Base-by-base conservation (phyloP, 2,329 filamentous ascomycete genomes). In the Aschersonia sp. region DNA sequence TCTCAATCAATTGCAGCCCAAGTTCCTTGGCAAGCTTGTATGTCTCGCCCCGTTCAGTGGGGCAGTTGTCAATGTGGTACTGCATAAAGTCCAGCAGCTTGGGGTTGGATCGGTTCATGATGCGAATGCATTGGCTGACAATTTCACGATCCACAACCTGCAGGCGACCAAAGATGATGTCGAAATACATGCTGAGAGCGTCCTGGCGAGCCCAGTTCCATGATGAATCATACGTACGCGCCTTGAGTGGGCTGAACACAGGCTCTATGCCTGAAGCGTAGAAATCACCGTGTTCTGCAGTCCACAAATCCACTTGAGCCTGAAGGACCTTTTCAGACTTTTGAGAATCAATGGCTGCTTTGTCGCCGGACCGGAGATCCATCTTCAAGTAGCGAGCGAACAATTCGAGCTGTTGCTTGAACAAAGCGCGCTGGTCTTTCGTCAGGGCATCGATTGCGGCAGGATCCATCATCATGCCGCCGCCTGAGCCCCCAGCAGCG, bases 161-260 rank as follows among this genome's bases (percentile, higher is more conserved):
- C 47, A 98, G 79, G 51, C 92, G 81, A 49, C 92, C 92, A 58
- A 98, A 98, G 61, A 98, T 95, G 61, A 98, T 94, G 61, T 98
- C 92, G 69, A 88, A 98, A 73, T 92, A 98, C 90, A 98, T 98
- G 71, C 77, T 92, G 47, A 98, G 79, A 31, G 90, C 92, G 65
- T 98, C 92, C 64, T 98, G 92, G 46, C 92, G 84, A 52, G 88
- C 92, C 92, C 92, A 98, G 66, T 98, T 98, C 92, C 92, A 98
- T 0, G 88, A 94, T 0, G 92, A 97, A 65, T 98, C 92, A 68
- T 98, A 98, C 8, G 92, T 82, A 61, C 92, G 84, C 32, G 92
- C 92, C 67, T 98, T 98, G 52, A 97, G 79, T 5, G 87, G 73
- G 60, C 85, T 94, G 69, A 98, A 98, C 22, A 88, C 83, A 9